A percentile compares a stretch with the other conserved stretches of the same genome.
phyloP scores from a whole-genome alignment of 345 rosid genomes.

The Rhodamnia rubescens region DNA sequence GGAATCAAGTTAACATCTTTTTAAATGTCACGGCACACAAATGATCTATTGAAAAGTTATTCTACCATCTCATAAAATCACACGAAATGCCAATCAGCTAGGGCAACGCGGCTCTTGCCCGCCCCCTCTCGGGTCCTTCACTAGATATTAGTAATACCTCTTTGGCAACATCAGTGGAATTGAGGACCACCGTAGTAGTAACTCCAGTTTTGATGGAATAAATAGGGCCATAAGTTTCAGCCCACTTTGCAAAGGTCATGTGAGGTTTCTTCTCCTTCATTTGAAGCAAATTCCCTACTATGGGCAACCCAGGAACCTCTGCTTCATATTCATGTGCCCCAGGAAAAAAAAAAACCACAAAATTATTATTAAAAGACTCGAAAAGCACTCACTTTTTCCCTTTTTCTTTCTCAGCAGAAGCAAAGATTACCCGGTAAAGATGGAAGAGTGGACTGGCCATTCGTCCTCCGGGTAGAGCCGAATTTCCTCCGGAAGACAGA shows the following conservation, averaged over 20 bases:
- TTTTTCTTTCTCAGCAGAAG: background rate
- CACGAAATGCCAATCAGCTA: background rate
- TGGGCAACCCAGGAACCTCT: slow-evolving; percentile 71
- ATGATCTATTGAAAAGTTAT: too few species aligned
- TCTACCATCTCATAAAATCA: background rate
- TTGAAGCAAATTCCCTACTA: slow-evolving; percentile 76
- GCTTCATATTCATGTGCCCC: background rate
- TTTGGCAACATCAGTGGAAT: slow-evolving; percentile 54
- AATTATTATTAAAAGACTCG: background rate
- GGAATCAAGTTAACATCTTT: background rate
- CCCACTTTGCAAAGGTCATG: slow-evolving; percentile 69
- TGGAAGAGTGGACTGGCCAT: background rate
- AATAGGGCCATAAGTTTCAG: slow-evolving; percentile 68
- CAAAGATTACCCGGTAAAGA: background rate
- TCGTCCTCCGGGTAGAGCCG: background rate
- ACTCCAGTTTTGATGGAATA: slow-evolving; percentile 69
- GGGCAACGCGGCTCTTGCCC: background rate
- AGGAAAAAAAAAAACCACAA: background rate
- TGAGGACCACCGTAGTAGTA: slow-evolving; percentile 54
- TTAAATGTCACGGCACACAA: background rate
- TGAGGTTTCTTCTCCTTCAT: slow-evolving; percentile 87
- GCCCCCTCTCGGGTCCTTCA: background rate
- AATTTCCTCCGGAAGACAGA: background rate
- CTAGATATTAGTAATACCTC: slow-evolving; percentile 28
- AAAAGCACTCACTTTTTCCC: background rate